Evolutionary conservation across 768 basidiomycete genomes (phyloP).

Genomic region (Mrakia gelida): DNA sequence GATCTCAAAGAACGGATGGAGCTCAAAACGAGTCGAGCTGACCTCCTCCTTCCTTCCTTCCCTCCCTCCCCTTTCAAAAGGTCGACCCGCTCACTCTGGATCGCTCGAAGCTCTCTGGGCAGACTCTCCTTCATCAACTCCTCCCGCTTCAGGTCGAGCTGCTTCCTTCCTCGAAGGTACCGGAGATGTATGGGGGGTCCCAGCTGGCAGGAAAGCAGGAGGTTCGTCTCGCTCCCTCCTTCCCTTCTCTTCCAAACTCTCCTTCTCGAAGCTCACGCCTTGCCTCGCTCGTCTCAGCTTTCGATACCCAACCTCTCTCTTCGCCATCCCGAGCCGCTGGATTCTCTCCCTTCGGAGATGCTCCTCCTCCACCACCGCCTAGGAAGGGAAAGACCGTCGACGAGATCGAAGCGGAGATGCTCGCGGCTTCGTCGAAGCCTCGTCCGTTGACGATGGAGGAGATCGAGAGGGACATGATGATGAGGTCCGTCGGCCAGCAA

Average conservation of each 20-base stretch:
- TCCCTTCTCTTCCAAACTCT: not conserved
- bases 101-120: slow-evolving; percentile 28
- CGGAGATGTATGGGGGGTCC: slow-evolving; percentile 25
- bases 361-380: not conserved
- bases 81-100: slow-evolving; percentile 4
- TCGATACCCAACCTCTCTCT: not conserved
- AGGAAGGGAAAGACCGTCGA: slow-evolving; percentile 38
- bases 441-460: slow-evolving; percentile 45
- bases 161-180: slow-evolving; percentile 7
- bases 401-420: slow-evolving; percentile 43
- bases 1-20: not conserved
- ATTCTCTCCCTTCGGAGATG: slow-evolving; percentile 22
- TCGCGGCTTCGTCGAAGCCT: slow-evolving; percentile 33
- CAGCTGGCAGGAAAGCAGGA: slow-evolving; percentile 2
- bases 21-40: not conserved
- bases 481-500: slow-evolving; percentile 31
- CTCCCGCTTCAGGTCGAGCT: not conserved
- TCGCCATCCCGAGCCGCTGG: slow-evolving; percentile 16
- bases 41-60: not conserved
- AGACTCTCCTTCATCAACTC: not conserved
- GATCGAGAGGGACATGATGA: slow-evolving; percentile 45
- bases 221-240: not conserved
- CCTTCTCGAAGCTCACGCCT: not conserved
- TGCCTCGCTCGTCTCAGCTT: not conserved
- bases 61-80: not conserved